Evolutionary conservation across 768 basidiomycete genomes (phyloP).

Genomic region (Galerina sulciceps): DNA sequence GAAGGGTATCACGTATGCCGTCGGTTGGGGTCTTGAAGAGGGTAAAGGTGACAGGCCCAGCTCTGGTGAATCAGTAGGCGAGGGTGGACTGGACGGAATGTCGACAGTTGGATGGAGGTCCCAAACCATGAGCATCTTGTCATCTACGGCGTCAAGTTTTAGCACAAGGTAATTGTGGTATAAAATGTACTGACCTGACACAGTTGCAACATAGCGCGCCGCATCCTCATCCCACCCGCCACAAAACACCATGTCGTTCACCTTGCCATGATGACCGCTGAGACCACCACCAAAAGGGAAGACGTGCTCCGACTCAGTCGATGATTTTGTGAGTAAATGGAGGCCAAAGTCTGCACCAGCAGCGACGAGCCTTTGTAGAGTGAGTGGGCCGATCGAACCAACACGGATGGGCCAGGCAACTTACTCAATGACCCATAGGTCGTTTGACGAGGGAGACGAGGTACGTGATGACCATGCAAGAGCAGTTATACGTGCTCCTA

Average conservation of each 20-base stretch:
- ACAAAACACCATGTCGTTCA: constrained; percentile 82
- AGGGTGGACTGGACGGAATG: constrained; percentile 42
- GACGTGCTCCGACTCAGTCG: constrained; percentile 50
- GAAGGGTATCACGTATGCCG: constrained; percentile 77
- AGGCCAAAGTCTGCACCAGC: constrained; percentile 74
- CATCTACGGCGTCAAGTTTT: constrained; percentile 48
- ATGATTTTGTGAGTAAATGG: constrained; percentile 66
- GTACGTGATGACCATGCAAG: constrained; percentile 79
- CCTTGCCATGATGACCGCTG: constrained; percentile 78
- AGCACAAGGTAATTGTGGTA: constrained; percentile 6
- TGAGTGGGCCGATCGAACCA: background rate
- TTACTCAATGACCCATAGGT: constrained; percentile 77
- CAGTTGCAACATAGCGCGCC: constrained; percentile 77
- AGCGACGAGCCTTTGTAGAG: constrained; percentile 60
- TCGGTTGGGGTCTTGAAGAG: constrained; percentile 64
- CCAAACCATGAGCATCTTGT: constrained; percentile 88
- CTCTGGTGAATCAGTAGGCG: constrained; percentile 23
- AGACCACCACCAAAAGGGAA: constrained; percentile 80
- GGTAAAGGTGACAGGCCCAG: constrained; percentile 32
- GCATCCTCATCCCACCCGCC: constrained; percentile 73
- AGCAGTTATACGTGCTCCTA: constrained; percentile 73
- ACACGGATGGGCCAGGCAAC: constrained; percentile 25
- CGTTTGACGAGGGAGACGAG: constrained; percentile 65
- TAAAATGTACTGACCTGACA: constrained; percentile 57
- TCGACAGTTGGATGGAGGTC: constrained; percentile 68